Base-by-base conservation (phyloP, 2,329 filamentous ascomycete genomes). In the Parastagonospora nodorum region DNA sequence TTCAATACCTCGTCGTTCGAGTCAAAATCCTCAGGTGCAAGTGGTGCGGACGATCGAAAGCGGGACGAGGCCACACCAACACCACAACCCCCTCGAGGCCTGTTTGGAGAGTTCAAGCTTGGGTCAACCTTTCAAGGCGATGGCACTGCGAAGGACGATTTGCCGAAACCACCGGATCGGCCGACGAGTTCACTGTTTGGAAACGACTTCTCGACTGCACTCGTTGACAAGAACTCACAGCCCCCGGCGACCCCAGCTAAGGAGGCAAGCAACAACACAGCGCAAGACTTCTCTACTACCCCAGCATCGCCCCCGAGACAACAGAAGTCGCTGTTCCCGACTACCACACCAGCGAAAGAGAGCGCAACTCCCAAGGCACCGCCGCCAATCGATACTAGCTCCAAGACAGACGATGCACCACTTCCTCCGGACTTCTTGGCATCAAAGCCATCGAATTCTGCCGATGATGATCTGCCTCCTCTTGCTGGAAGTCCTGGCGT, bases 91-190 rank as follows among this genome's bases (percentile, higher is more conserved):
- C 48, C 63, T 31, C 55, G 64, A 42, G 67, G 68, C 29, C 51
- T 75, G 6, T 74, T 71, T 31, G 69, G 69, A 45, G 63, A 61
- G 0, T 90, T 90, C 74, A 87, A 88, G 60, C 77, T 90, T 12
- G 81, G 82, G 33, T 86, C 84, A 28, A 86, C 83, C 1, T 91
- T 90, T 74, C 84, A 86, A 63, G 79, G 80, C 8, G 87, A 89
- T 57, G 80, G 82, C 5, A 79, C 80, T 38, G 78, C 82, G 1
- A 85, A 84, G 50, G 81, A 88, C 19, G 84, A 87, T 50, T 73
- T 80, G 31, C 78, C 81, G 8, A 82, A 82, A 54, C 75, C 81
- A 12, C 67, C 73, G 16, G 68, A 71, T 16, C 69, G 71, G n/a
- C 60, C 69, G 15, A 71, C 74, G n/a, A 76, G 77, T 10, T 78